Conservation (phyloP, 2,329 filamentous ascomycete species). For the Colletotrichum ledebouriae region DNA sequence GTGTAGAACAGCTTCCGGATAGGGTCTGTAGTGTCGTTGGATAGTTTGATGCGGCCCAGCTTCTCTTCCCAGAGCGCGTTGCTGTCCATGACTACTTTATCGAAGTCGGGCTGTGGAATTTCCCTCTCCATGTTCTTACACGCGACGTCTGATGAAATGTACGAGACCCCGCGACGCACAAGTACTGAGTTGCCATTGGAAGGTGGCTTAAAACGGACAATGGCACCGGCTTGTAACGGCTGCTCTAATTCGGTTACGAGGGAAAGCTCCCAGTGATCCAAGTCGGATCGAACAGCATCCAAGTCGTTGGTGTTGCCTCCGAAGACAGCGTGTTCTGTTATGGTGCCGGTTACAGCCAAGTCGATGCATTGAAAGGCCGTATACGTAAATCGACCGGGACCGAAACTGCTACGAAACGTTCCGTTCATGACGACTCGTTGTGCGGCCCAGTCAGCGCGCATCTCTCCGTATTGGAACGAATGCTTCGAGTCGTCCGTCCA, state of each 20-base stretch:
- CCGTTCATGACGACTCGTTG: constrained; percentile 14
- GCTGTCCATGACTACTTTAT: constrained; percentile 16
- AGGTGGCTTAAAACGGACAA: constrained; percentile 10
- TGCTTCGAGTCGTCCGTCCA: constrained; percentile 14
- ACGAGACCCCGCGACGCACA: constrained; percentile 20
- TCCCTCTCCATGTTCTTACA: constrained; percentile 26
- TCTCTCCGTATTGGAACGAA: not conserved
- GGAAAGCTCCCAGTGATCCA: not conserved
- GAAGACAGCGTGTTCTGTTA: constrained; percentile 13
- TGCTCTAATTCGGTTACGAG: constrained; percentile 1
- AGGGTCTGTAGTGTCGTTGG: not conserved
- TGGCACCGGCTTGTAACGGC: constrained; percentile 7
- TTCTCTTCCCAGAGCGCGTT: constrained; percentile 11
- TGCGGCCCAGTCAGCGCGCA: constrained; percentile 9
- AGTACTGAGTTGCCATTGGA: not conserved
- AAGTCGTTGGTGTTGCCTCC: constrained; percentile 2
- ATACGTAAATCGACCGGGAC: not conserved
- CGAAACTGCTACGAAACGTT: constrained; percentile 20
- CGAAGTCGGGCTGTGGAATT: constrained; percentile 7
- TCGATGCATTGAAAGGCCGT: constrained; percentile 24
- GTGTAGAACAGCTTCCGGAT: constrained; percentile 19
- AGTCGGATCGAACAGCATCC: not conserved
- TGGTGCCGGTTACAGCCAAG: not conserved
- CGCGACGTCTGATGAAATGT: not conserved
- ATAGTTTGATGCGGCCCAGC: constrained; percentile 11